Evolutionary conservation across 225 moss, liverwort and hornwort species (phyloP).

Genomic region (Pseudoscleropodium purum): DNA sequence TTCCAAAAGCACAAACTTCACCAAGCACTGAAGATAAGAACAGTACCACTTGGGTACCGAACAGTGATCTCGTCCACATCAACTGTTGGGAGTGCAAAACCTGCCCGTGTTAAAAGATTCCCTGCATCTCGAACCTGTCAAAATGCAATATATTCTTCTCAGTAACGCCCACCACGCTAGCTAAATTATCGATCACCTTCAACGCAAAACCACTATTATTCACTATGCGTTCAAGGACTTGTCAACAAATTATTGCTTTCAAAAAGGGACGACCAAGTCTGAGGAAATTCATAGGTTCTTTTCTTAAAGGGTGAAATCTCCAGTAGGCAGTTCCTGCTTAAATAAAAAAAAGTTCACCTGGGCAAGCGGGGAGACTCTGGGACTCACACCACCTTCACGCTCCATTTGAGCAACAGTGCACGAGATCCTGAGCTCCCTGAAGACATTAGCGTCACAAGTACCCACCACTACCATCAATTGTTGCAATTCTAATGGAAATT

Average conservation of each 20-base stretch:
- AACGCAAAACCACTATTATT: neutral
- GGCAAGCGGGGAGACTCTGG: constrained; percentile 87
- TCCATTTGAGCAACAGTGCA: constrained; percentile 95
- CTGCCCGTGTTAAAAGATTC: constrained; percentile 86
- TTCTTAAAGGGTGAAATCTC: neutral
- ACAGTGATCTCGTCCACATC: constrained; percentile 91
- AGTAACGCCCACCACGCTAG: neutral
- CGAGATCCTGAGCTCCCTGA: constrained; percentile 84
- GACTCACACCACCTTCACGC: constrained; percentile 95
- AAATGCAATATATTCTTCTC: neutral
- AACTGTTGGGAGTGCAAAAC: constrained; percentile 85
- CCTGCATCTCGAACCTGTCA: constrained; percentile 92
- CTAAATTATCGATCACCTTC: neutral
- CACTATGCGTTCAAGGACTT: neutral
- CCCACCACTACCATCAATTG: neutral
- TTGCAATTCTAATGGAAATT: neutral
- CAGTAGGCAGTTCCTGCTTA: neutral
- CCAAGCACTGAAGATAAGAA: neutral
- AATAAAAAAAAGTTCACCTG: constrained; percentile 33
- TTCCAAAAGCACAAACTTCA: neutral
- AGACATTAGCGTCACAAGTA: neutral
- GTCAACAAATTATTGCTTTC: neutral
- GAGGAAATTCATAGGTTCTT: neutral
- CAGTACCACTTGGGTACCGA: constrained; percentile 79
- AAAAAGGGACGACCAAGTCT: neutral